A percentile compares a stretch with the other conserved stretches of the same genome.
Conservation (phyloP, 495 filamentous ascomycete genomes). For the Talaromyces nanjingensis region DNA sequence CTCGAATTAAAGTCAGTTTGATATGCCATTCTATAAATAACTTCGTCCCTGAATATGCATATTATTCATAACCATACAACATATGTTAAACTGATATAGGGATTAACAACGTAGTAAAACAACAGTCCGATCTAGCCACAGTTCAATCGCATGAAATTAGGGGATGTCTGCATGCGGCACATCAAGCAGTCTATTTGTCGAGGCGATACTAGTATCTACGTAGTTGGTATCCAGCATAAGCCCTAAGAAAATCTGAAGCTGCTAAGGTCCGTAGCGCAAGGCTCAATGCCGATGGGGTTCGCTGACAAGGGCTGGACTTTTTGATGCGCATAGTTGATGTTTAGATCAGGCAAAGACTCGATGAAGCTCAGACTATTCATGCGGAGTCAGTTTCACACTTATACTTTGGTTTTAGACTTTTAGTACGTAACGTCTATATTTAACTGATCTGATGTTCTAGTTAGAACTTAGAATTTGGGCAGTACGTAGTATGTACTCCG, state of each 20-base stretch:
- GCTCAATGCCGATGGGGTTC: neutral
- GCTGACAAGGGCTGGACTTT: neutral
- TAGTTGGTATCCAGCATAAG: neutral
- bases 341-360: neutral
- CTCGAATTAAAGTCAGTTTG: neutral
- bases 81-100: neutral
- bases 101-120: neutral
- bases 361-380: neutral
- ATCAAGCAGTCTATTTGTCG: neutral
- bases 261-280: neutral
- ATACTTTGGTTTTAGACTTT: neutral
- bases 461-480: neutral
- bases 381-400: neutral
- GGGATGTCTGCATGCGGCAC: neutral
- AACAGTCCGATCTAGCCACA: neutral
- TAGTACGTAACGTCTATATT: neutral
- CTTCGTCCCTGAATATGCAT: neutral
- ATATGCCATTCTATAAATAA: neutral
- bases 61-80: neutral
- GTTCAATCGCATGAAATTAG: neutral
- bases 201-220: neutral
- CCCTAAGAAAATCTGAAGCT: neutral
- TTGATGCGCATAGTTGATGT: neutral
- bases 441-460: neutral
- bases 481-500: too few relatives aligned